These are phyloP conservation scores for Populus trichocarpa DNA, from an alignment of 441 rosid genomes.

Conservation along the genomic window DNA sequence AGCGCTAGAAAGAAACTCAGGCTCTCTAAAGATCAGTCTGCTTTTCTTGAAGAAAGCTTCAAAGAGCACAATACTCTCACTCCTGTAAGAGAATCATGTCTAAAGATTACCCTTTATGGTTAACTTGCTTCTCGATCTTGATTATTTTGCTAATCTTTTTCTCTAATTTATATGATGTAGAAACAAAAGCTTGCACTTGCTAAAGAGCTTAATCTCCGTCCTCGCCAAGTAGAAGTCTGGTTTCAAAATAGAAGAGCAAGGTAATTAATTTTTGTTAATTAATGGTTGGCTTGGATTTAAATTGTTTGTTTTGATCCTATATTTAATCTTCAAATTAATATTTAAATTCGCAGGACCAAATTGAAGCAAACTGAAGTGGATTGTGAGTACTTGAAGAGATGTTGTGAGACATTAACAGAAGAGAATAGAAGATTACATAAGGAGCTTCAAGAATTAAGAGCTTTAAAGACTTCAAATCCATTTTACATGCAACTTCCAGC, in stretches of 20 bases:
- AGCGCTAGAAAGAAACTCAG: slow-evolving; percentile 81
- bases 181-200: slow-evolving; percentile 88
- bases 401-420: slow-evolving; percentile 73
- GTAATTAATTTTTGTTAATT: slow-evolving; percentile 23
- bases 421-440: slow-evolving; percentile 86
- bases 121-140: neutral
- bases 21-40: slow-evolving; percentile 87
- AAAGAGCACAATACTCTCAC: slow-evolving; percentile 89
- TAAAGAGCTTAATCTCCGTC: slow-evolving; percentile 86
- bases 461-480: slow-evolving; percentile 73
- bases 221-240: slow-evolving; percentile 98
- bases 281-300: neutral
- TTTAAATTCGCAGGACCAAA: too few species aligned
- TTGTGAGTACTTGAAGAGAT: too few species aligned
- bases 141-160: neutral
- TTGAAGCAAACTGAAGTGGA: too few species aligned
- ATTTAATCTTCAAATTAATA: too few species aligned
- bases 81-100: slow-evolving; percentile 54
- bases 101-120: neutral
- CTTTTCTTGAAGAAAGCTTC: slow-evolving; percentile 91
- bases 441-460: slow-evolving; percentile 82
- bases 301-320: neutral
- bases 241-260: slow-evolving; percentile 96
- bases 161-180: slow-evolving; percentile 31
- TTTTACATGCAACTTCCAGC: slow-evolving; percentile 94